Base-by-base conservation (phyloP, 352 stramenopile genomes). In the Phytophthora pluvialis region DNA sequence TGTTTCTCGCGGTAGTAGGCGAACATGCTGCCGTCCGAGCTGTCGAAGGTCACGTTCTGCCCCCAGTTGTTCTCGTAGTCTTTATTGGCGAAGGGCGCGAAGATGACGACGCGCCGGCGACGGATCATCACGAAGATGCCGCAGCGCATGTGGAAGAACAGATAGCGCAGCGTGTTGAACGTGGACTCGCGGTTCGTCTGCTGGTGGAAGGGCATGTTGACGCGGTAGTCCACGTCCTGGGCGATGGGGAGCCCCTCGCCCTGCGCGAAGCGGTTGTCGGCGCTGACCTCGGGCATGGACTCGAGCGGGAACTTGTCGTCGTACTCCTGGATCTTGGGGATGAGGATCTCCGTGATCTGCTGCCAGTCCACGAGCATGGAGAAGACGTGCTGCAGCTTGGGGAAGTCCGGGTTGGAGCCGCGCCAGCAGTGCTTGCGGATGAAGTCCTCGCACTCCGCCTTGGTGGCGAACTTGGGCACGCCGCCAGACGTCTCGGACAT, bases 121-220 rank as follows among this genome's bases (percentile, higher is more conserved):
- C 97, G 94, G 71, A 99, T 99, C 94, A 99, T 98, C 33, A 99
- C 97, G 64, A 98, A 98, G 39, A 99, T 98, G 9, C 97, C 98
- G 70, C 96, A 99, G 60, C 98, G 97, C 92, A 99, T 99, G 83
- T 99, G 96, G 76, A 97, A 93, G 73, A 99, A 99, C 21, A 99
- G 74, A 80, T 99, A 99, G 64, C 94, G 93, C 55, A 99, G 84
- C 33, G 97, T 99, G 71, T 99, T 98, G 12, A 96, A 73, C 12
- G 92, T 97, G 2, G 92, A 98, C 54, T 87, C 81, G 39, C 84
- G 87, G 49, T 83, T 95, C 4, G 83, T 95, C 47, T 82, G 60
- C 25, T 88, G 83, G 73, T 99, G 96, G 81, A 99, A 98, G 25
- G 93, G 95, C 51, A 98, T 78, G 56, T 98, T 91, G 15, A 98